phyloP scores from a whole-genome alignment of 2,329 filamentous ascomycete species.

The Sclerotiophoma versabilis region DNA sequence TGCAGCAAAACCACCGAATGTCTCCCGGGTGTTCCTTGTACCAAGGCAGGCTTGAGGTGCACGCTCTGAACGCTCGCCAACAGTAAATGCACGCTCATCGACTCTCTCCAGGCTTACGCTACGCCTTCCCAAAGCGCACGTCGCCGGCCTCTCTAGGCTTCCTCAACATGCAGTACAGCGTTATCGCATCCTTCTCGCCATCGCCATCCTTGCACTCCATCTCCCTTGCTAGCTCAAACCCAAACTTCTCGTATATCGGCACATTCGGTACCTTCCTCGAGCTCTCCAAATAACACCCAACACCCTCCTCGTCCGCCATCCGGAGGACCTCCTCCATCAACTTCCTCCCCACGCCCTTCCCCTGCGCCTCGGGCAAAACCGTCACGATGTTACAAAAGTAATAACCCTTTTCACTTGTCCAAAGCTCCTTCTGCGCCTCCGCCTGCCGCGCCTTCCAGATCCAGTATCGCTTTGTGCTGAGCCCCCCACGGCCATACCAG shows the following conservation, averaged over 20 bases:
- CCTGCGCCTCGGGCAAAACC: conserved; percentile 69
- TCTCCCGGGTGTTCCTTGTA: background rate
- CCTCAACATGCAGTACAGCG: conserved; percentile 56
- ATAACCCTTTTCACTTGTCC: conserved; percentile 71
- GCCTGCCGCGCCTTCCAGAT: conserved; percentile 75
- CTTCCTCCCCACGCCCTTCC: conserved; percentile 69
- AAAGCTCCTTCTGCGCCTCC: conserved; percentile 66
- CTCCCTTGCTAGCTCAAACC: conserved; percentile 69
- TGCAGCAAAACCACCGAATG: background rate
- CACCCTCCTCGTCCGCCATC: conserved; percentile 68
- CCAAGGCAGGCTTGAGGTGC: too few species aligned
- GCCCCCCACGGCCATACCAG: conserved; percentile 71
- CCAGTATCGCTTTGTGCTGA: conserved; percentile 72
- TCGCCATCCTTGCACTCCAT: conserved; percentile 72
- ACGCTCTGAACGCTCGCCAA: background rate
- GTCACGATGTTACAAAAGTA: conserved; percentile 81
- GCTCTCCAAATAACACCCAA: conserved; percentile 74
- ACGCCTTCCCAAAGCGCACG: conserved; percentile 7
- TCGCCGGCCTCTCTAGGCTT: conserved; percentile 25
- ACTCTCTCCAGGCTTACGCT: background rate
- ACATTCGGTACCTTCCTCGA: conserved; percentile 72
- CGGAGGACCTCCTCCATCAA: conserved; percentile 70
- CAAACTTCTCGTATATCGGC: conserved; percentile 72
- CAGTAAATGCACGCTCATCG: background rate
- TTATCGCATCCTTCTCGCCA: conserved; percentile 53